Percentiles rank a stretch among this genome's conserved stretches.
phyloP scores from a whole-genome alignment of 768 basidiomycete genomes.

The Pulveroboletus sp. region DNA sequence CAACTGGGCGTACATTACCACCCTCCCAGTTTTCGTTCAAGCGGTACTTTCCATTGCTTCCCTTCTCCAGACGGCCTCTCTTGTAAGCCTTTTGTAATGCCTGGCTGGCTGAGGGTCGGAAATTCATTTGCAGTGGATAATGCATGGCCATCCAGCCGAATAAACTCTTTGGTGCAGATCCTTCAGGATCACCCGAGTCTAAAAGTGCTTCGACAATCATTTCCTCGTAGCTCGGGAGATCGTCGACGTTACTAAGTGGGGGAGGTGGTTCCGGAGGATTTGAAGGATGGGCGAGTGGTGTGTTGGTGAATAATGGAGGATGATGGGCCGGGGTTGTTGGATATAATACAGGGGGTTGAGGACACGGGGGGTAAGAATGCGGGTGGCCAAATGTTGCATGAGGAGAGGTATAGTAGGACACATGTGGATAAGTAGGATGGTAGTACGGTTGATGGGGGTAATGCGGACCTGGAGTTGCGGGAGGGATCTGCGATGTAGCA shows the following conservation, averaged over 20 bases:
- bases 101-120: conserved; percentile 85
- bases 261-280: conserved; percentile 29
- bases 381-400: conserved; percentile 39
- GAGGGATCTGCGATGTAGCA: conserved; percentile 18
- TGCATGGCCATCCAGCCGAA: conserved; percentile 82
- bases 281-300: conserved; percentile 33
- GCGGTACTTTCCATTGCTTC: conserved; percentile 68
- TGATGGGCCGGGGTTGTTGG: conserved; percentile 27
- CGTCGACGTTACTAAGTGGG: conserved; percentile 33
- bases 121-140: conserved; percentile 86
- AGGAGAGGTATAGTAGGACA: conserved; percentile 59
- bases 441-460: conserved; percentile 59
- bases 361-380: conserved; percentile 31
- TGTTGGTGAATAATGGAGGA: conserved; percentile 34
- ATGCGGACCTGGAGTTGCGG: conserved; percentile 27
- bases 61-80: conserved; percentile 78
- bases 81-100: conserved; percentile 85
- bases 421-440: conserved; percentile 60
- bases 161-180: conserved; percentile 77
- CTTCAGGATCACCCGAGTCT: conserved; percentile 67
- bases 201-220: conserved; percentile 84
- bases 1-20: conserved; percentile 56
- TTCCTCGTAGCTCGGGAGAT: conserved; percentile 86
- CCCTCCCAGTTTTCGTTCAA: conserved; percentile 80
- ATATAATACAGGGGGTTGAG: conserved; percentile 32